These are phyloP conservation scores for Mycena capillaripes DNA, from an alignment of 768 basidiomycete species.

Conservation along the genomic window DNA sequence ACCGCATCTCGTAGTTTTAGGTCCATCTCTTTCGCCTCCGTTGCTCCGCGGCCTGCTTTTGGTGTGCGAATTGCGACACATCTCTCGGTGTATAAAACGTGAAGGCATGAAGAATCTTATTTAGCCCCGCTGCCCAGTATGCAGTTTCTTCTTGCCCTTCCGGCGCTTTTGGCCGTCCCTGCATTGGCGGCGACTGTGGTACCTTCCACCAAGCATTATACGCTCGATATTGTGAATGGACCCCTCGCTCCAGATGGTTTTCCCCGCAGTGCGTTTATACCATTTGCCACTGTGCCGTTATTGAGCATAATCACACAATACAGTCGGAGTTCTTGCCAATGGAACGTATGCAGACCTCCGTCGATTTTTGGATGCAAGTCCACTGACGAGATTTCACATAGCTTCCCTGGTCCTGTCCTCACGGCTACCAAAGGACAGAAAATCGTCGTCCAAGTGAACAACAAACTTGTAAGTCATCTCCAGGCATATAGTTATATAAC, in stretches of 20 bases:
- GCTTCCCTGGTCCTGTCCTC: conserved; percentile 33
- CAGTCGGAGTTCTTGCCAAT: conserved; percentile 9
- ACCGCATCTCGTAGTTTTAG: no score
- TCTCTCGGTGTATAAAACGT: not conserved
- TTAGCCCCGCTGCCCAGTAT: not conserved
- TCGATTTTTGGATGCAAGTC: not conserved
- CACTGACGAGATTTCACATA: not conserved
- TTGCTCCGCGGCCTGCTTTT: no score
- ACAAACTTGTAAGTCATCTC: conserved; percentile 11
- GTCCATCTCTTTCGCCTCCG: no score
- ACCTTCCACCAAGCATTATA: not conserved
- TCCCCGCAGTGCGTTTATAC: not conserved
- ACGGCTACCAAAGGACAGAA: conserved; percentile 23
- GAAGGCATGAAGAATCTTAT: not conserved
- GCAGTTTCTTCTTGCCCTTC: conserved; percentile 4
- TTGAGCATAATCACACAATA: not conserved
- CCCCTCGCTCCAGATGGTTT: not conserved
- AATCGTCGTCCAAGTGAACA: conserved; percentile 23
- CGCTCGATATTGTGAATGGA: conserved; percentile 7
- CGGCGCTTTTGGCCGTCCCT: not conserved
- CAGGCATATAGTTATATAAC: not conserved
- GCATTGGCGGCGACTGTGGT: not conserved
- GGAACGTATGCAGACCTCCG: conserved; percentile 14
- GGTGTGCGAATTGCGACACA: not conserved
- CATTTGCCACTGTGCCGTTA: not conserved